Conservation (phyloP, 352 stramenopile genomes). For the Globisporangium nagaii region DNA sequence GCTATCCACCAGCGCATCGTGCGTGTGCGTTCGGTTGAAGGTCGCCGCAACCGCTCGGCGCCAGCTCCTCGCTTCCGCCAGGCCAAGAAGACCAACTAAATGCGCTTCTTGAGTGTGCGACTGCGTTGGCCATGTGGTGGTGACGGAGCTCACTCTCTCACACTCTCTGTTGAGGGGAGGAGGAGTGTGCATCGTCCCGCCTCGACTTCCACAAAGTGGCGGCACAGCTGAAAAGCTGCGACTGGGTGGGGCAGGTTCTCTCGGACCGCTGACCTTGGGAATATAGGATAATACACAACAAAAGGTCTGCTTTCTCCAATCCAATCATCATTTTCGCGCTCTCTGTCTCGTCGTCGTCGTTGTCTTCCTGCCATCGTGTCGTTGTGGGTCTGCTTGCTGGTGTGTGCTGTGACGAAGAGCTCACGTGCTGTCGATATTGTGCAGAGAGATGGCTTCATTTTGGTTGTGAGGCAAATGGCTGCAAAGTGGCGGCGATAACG, state of each 20-base stretch:
- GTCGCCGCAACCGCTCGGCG: slow-evolving; percentile 91
- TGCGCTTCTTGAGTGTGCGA: slow-evolving; percentile 9
- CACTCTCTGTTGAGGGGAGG: too few relatives aligned
- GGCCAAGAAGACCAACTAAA: slow-evolving; percentile 70
- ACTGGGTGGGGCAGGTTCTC: not conserved
- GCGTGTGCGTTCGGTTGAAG: slow-evolving; percentile 92
- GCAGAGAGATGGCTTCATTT: too few relatives aligned
- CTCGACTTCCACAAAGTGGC: not conserved
- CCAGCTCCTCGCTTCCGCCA: slow-evolving; percentile 81
- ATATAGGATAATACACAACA: slow-evolving; percentile 5
- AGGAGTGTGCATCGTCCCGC: too few relatives aligned
- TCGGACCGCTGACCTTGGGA: not conserved
- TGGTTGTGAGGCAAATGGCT: not conserved
- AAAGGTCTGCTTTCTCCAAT: slow-evolving; percentile 7
- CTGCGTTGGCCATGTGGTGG: not conserved
- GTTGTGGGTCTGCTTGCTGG: not conserved
- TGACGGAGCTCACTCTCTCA: slow-evolving; percentile 1
- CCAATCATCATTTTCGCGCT: not conserved
- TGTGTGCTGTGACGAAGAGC: not conserved
- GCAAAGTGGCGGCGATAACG: too few relatives aligned
- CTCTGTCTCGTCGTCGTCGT: not conserved
- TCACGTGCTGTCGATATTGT: too few relatives aligned
- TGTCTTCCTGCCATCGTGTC: not conserved
- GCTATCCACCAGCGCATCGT: slow-evolving; percentile 99
- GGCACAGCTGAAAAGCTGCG: slow-evolving; percentile 6